Percentiles rank a stretch among this genome's conserved stretches.
These are phyloP conservation scores for Xylaria sp. DNA, from an alignment of 2,329 filamentous ascomycete genomes.

Conservation along the genomic window DNA sequence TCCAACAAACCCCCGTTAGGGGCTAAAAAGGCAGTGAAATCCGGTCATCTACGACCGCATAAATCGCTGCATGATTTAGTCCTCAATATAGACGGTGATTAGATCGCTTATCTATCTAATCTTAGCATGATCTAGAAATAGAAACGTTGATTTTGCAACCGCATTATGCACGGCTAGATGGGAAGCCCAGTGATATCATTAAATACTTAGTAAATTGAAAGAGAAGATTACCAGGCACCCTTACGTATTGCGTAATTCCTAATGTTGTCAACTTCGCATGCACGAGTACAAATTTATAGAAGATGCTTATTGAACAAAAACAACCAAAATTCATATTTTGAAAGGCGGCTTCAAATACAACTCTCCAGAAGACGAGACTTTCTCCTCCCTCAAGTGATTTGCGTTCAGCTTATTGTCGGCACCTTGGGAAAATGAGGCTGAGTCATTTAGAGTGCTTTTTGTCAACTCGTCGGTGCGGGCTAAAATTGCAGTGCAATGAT, in stretches of 20 bases:
- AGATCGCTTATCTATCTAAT: background rate
- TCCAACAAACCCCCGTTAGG: background rate
- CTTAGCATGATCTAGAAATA: background rate
- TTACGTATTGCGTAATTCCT: too few species aligned
- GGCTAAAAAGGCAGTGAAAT: background rate
- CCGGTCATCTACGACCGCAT: too few species aligned
- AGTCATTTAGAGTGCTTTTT: background rate
- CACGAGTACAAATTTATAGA: too few species aligned
- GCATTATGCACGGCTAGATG: background rate
- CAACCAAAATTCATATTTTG: too few species aligned
- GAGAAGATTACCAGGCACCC: background rate
- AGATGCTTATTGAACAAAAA: too few species aligned
- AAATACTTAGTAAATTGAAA: background rate
- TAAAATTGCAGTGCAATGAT: slow-evolving; percentile 3
- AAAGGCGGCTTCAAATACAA: too few species aligned
- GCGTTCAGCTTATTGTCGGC: too few species aligned
- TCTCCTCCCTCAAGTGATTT: too few species aligned
- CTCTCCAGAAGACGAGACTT: too few species aligned
- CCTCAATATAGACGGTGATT: background rate
- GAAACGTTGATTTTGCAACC: background rate
- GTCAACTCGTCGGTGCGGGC: background rate
- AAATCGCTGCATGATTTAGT: background rate
- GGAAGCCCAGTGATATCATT: background rate
- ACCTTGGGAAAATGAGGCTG: too few species aligned
- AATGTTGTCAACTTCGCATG: too few species aligned